A percentile compares a stretch with the other conserved stretches of the same genome.
Evolutionary conservation across 2,329 filamentous ascomycete genomes (phyloP).

Genomic region (Epichloe gansuensis): DNA sequence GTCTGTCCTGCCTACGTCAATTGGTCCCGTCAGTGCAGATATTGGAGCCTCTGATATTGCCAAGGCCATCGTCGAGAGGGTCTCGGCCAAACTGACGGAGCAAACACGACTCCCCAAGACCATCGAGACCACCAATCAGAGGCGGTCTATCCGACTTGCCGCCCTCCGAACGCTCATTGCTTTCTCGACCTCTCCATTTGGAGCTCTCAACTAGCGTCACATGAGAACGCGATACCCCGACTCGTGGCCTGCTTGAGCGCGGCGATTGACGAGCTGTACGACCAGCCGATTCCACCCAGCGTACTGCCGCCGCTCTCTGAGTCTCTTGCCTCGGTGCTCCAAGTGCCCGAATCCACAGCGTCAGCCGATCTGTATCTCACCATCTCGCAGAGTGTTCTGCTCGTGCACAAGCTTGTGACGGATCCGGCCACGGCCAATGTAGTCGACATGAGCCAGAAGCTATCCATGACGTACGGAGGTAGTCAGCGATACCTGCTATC

Average conservation of each 20-base stretch:
- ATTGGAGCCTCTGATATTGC: conserved; percentile 32
- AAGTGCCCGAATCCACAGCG: conserved; percentile 9
- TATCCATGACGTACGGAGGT: conserved; percentile 57
- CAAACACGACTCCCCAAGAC: conserved; percentile 29
- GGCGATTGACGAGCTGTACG: conserved; percentile 65
- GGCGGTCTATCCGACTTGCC: conserved; percentile 31
- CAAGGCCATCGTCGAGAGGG: conserved; percentile 43
- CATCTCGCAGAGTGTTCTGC: conserved; percentile 34
- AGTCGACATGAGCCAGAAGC: conserved; percentile 56
- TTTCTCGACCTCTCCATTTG: conserved; percentile 51
- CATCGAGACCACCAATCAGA: conserved; percentile 24
- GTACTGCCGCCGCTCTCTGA: conserved; percentile 19
- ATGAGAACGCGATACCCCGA: conserved; percentile 59
- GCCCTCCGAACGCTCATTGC: conserved; percentile 42
- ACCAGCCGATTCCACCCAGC: conserved; percentile 34
- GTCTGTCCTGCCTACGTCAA: conserved; percentile 48
- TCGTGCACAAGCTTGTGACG: conserved; percentile 42
- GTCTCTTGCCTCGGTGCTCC: conserved; percentile 1
- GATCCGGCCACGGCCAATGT: conserved; percentile 31
- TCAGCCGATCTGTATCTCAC: conserved; percentile 28
- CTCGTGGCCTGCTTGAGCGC: conserved; percentile 52
- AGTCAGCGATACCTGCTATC: conserved; percentile 73
- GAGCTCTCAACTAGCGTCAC: conserved; percentile 53
- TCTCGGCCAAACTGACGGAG: conserved; percentile 51
- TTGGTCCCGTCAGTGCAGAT: conserved; percentile 50